Percentiles rank a stretch among this genome's conserved stretches.
Conservation (phyloP, 805 yeast species). For the Metschnikowia borealis region DNA sequence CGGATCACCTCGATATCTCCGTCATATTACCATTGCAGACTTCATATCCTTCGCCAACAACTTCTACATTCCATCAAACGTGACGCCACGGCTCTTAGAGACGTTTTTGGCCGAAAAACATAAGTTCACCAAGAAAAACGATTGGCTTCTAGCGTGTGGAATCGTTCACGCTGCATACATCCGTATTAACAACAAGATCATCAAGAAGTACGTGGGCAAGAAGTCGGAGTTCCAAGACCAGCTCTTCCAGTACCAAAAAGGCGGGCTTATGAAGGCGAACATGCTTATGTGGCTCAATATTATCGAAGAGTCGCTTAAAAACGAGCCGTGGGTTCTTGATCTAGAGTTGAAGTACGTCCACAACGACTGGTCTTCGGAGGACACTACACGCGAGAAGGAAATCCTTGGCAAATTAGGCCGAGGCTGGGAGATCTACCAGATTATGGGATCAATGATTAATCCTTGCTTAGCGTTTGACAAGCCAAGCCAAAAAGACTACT, state of each 20-base stretch:
- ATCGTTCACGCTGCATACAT: constrained; percentile 55
- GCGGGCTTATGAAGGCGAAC: constrained; percentile 47
- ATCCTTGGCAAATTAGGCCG: constrained; percentile 27
- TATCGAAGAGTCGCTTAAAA: constrained; percentile 50
- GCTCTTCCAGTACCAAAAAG: constrained; percentile 51
- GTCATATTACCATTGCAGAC: constrained; percentile 30
- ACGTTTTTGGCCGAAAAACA: constrained; percentile 48
- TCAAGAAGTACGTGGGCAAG: constrained; percentile 46
- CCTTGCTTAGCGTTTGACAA: constrained; percentile 29
- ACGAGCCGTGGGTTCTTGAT: constrained; percentile 60
- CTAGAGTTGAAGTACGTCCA: constrained; percentile 44
- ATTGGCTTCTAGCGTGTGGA: constrained; percentile 71
- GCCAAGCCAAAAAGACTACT: constrained; percentile 28
- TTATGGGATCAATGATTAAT: constrained; percentile 34
- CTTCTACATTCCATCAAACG: constrained; percentile 55
- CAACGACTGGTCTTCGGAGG: constrained; percentile 24
- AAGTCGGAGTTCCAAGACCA: constrained; percentile 46
- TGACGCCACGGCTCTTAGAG: constrained; percentile 47
- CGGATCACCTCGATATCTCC: constrained; percentile 11
- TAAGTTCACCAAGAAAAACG: constrained; percentile 50
- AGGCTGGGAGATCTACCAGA: constrained; percentile 28
- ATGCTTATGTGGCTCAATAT: constrained; percentile 50
- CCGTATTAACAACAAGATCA: constrained; percentile 46
- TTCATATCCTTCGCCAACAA: constrained; percentile 52
- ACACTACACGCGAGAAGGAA: constrained; percentile 23